Conservation (phyloP, 1,139 yeast species). For the Kodamaea fungicola region DNA sequence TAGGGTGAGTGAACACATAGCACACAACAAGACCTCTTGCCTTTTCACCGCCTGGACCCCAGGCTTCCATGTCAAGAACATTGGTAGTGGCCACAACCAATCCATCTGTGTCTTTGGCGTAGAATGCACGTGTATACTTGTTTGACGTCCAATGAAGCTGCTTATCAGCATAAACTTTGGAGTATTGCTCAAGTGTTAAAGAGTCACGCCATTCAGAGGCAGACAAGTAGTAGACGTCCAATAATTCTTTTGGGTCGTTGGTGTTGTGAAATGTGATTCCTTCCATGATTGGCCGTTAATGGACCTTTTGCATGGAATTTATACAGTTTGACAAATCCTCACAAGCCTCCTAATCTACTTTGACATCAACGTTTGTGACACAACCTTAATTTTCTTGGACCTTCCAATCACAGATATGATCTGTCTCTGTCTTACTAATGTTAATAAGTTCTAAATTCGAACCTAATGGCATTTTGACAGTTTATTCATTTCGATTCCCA, state of each 20-base stretch:
- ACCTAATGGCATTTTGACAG: no score
- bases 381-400: no score
- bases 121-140: slow-evolving; percentile 17
- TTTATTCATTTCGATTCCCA: no score
- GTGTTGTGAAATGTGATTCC: slow-evolving; percentile 18
- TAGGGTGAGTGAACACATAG: slow-evolving; percentile 27
- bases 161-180: slow-evolving; percentile 16
- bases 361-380: no score
- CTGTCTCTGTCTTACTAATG: no score
- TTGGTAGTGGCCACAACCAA: slow-evolving; percentile 24
- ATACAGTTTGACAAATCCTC: no score
- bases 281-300: not conserved
- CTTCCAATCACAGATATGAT: no score
- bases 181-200: slow-evolving; percentile 25
- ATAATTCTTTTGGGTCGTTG: slow-evolving; percentile 26
- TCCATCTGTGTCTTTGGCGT: slow-evolving; percentile 1
- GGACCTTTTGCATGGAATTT: not conserved
- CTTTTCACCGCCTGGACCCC: not conserved
- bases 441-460: no score
- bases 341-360: no score
- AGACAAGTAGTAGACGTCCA: slow-evolving; percentile 23
- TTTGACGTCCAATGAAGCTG: slow-evolving; percentile 13
- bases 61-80: slow-evolving; percentile 16
- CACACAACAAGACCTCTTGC: slow-evolving; percentile 27
- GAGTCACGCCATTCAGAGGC: slow-evolving; percentile 30